Conservation (phyloP, 805 yeast species). For the Suhomyces vadensis region DNA sequence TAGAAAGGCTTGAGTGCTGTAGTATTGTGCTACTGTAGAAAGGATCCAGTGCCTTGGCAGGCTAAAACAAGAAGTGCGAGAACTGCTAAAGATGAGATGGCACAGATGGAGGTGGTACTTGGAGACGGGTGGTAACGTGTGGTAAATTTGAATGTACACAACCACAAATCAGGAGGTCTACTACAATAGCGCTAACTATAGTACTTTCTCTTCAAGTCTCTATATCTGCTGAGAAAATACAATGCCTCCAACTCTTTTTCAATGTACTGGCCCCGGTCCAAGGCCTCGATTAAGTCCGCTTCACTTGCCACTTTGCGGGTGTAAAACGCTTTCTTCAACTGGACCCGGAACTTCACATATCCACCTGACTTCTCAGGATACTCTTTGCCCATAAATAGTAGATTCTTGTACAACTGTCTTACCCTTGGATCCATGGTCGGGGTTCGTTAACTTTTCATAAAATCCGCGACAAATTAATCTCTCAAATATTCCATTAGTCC, state of each 20-base stretch:
- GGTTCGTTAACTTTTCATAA: background rate
- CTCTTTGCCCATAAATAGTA: conserved; percentile 36
- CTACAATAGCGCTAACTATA: conserved; percentile 15
- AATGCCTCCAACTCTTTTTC: conserved; percentile 34
- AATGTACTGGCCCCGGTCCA: conserved; percentile 31
- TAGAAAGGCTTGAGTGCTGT: too few species aligned
- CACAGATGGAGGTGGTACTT: too few species aligned
- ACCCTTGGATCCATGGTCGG: conserved; percentile 25
- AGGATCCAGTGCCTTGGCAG: too few species aligned
- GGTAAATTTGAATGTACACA: too few species aligned
- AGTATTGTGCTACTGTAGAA: too few species aligned
- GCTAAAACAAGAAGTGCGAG: too few species aligned
- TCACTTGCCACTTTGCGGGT: conserved; percentile 15
- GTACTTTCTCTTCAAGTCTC: conserved; percentile 40
- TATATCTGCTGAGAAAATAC: conserved; percentile 31
- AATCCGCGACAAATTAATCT: background rate
- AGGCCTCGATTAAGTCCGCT: conserved; percentile 22
- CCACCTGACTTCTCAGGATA: conserved; percentile 37
- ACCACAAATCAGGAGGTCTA: too few species aligned
- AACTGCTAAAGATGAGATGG: too few species aligned
- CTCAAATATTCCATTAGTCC: too few species aligned
- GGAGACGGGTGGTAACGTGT: too few species aligned
- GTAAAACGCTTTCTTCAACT: conserved; percentile 22
- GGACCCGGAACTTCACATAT: conserved; percentile 21
- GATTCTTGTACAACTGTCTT: conserved; percentile 24